Evolutionary conservation across 768 basidiomycete species (phyloP).

Genomic region (Tulasnella sp.): DNA sequence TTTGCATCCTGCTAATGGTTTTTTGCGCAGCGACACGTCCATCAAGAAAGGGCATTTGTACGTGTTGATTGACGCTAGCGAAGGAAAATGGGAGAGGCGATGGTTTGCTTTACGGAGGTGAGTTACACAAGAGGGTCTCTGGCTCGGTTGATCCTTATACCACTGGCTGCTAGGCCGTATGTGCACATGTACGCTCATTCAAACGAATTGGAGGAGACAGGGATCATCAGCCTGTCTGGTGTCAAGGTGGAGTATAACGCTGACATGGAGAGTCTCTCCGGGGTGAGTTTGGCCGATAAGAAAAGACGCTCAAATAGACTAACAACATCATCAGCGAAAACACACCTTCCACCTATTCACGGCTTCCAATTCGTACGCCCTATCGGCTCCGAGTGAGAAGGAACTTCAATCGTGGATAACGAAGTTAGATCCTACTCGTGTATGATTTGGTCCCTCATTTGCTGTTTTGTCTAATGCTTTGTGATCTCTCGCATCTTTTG

Average conservation of each 20-base stretch:
- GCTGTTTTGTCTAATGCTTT: not conserved
- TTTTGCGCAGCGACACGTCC: constrained; percentile 47
- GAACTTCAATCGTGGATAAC: constrained; percentile 76
- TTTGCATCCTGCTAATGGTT: constrained; percentile 8
- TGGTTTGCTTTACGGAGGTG: constrained; percentile 86
- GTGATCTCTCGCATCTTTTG: not conserved
- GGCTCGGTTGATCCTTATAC: not conserved
- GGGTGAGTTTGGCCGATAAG: constrained; percentile 41
- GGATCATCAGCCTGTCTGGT: constrained; percentile 67
- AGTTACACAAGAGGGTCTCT: not conserved
- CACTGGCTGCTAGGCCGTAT: constrained; percentile 59
- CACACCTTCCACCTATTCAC: constrained; percentile 86
- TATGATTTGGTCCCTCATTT: constrained; percentile 23
- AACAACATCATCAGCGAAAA: constrained; percentile 35
- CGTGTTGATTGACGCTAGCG: constrained; percentile 68
- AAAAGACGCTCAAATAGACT: not conserved
- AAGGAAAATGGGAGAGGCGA: constrained; percentile 66
- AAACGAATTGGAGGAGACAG: constrained; percentile 71
- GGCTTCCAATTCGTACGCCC: constrained; percentile 79
- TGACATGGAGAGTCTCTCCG: constrained; percentile 75
- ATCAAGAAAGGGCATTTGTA: constrained; percentile 78
- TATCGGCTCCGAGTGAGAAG: constrained; percentile 68
- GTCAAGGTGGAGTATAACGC: constrained; percentile 79
- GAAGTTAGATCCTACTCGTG: constrained; percentile 72
- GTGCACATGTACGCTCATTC: constrained; percentile 77